Percentiles rank a stretch among this genome's conserved stretches.
Evolutionary conservation across 192 early-diverging fungal species (phyloP).

Genomic region (Tieghemiomyces parasiticus): DNA sequence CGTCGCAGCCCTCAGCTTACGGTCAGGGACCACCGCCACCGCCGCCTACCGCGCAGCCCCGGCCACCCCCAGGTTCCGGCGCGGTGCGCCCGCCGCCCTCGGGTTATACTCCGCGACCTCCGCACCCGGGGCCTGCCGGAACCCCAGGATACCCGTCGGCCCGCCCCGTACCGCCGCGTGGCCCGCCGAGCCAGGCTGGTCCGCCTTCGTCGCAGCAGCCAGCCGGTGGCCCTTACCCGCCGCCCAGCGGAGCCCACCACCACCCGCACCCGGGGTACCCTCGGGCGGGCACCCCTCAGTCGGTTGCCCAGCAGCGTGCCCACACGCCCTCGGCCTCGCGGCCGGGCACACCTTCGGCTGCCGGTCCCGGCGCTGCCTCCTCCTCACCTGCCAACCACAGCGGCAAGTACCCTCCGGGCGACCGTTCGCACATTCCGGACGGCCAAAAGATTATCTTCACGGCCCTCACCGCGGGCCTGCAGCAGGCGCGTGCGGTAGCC

Average conservation of each 20-base stretch:
- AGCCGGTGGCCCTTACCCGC: constrained; percentile 19
- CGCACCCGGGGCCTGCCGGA: too few relatives aligned
- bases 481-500: constrained; percentile 27
- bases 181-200: background rate
- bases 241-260: constrained; percentile 11
- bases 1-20: too few relatives aligned
- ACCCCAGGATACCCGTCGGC: too few relatives aligned
- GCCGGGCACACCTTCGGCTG: constrained; percentile 3
- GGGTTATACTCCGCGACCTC: too few relatives aligned
- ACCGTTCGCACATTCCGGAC: constrained; percentile 68
- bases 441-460: constrained; percentile 46
- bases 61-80: constrained; percentile 11
- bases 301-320: constrained; percentile 9
- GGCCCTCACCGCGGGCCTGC: constrained; percentile 35
- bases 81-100: too few relatives aligned
- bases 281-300: constrained; percentile 7
- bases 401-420: constrained; percentile 46
- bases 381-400: constrained; percentile 12
- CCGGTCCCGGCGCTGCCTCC: too few relatives aligned
- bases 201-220: background rate
- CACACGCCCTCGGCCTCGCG: background rate
- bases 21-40: too few relatives aligned
- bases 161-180: too few relatives aligned
- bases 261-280: background rate
- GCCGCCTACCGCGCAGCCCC: too few relatives aligned